Base-by-base conservation (phyloP, 2,329 filamentous ascomycete species). In the Aspergillus pseudoglaucus region DNA sequence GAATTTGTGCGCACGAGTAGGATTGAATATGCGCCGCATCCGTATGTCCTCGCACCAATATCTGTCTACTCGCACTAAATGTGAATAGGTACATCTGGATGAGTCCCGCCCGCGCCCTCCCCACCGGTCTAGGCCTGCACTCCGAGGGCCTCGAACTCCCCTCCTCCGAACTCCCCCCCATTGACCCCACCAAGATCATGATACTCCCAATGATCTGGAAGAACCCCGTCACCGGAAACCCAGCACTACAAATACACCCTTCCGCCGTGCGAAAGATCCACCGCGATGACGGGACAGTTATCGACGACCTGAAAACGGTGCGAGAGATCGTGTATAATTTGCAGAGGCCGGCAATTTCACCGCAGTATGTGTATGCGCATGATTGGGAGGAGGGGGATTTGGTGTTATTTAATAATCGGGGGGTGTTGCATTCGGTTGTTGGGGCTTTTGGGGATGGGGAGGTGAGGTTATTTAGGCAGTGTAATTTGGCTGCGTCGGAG, bases 341-440 rank as follows among this genome's bases (percentile, higher is more conserved):
- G 46, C 86, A 90, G 69, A 73, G 87, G 6, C 85, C 85, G 3
- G 86, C 79, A 0, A 90, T 90, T 56, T 78, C 80, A 10, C 85
- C 87, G 0, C 63, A 75, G 49, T 73, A 75, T 52, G 85, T 90
- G 9, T 89, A 88, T 62, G 72, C 84, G 7, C 83, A 89, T 57
- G 84, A 90, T 57, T 90, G 87, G 87, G 73, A 84, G 56, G 81
- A 87, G 61, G 86, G 86, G 4, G 87, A 90, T 60, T 68, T 88
- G 48, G 87, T 88, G 0, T 71, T 90, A 22, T 90, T 90, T 67
- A 84, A 90, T 65, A 90, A 90, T 61, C 80, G 85, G 8, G 87
- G 86, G 1, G 75, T 88, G 14, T 63, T 90, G 47, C 87, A 91
- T 65, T 84, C 80, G 3, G 87, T 90, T 1, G 85, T 88, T 0